A percentile compares a stretch with the other conserved stretches of the same genome.
Conservation (phyloP, 345 rosid genomes). For the Citrus inodora region DNA sequence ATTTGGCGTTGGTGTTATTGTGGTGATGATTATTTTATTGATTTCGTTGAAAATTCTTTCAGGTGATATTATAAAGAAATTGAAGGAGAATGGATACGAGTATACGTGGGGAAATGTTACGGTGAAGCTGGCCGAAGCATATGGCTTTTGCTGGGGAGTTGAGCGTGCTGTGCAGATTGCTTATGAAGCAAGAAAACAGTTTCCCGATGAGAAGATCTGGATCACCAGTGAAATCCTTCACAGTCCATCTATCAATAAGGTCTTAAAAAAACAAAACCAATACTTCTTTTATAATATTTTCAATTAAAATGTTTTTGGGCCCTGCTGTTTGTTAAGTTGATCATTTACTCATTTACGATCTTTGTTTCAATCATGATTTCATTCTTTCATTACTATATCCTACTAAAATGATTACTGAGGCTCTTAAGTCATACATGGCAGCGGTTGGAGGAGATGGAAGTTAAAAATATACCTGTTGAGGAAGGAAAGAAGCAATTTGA, state of each 20-base stretch:
- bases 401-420: neutral
- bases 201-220: slow-evolving; percentile 81
- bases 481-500: slow-evolving; percentile 75
- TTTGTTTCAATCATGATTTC: neutral
- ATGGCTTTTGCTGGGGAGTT: slow-evolving; percentile 94
- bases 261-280: neutral
- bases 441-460: slow-evolving; percentile 87
- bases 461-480: slow-evolving; percentile 55
- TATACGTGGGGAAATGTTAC: slow-evolving; percentile 85
- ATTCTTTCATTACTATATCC: neutral
- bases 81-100: slow-evolving; percentile 71
- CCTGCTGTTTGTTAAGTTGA: neutral
- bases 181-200: slow-evolving; percentile 86
- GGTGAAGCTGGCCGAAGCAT: slow-evolving; percentile 79
- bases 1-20: neutral
- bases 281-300: neutral
- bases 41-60: slow-evolving; percentile 8
- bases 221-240: slow-evolving; percentile 91
- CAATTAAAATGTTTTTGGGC: neutral
- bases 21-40: neutral
- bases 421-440: slow-evolving; percentile 30
- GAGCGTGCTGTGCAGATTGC: slow-evolving; percentile 99
- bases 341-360: neutral
- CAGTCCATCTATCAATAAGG: slow-evolving; percentile 90
- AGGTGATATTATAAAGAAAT: slow-evolving; percentile 78